Base-by-base conservation (phyloP, 1,284 basidiomycete genomes). In the Marasmius oreades region DNA sequence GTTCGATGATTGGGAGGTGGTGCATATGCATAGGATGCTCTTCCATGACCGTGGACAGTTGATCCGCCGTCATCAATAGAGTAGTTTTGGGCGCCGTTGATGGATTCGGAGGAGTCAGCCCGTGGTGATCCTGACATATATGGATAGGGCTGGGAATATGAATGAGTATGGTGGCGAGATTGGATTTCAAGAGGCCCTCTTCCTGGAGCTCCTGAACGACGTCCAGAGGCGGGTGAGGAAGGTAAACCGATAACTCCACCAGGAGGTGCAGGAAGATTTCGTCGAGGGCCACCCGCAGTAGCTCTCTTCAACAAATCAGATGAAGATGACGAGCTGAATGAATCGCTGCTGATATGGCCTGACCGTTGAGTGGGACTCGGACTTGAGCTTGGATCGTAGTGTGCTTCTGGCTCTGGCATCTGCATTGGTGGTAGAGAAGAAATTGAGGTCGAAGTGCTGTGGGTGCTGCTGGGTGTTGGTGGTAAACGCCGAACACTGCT, bases 401-500 rank as follows among this genome's bases (percentile, higher is more conserved):
- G 59, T 16, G 43, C 42, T 16, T 58, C 59, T 42, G 58, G 51
- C 22, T 59, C 59, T 37, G 60, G 58, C 47, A 59, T 43, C 51
- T 26, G 23, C 55, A 48, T 20, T 58, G 47, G 39, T 18, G 39
- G 16, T 7, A 16, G 6, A 18, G 39, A 42, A 2, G 39, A 14
- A 20, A 42, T 11, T 50, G 33, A 26, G 34, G 53, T 43, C 8
- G 61, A 56, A 24, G 56, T 50, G 28, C 47, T 31, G 14, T 33
- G 47, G 18, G 47, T 64, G 26, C 65, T 61, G 20, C 65, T 70
- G 47, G 77, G 77, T 5, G 75, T 76, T 31, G 73, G 75, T 16
- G 77, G 77, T 36, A 79, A 65, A 45, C 72, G 69, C 47, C 75
- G 69, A 46, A 59, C 58, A 55, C 55, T 62, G 61, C 63, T 36